Conservation (phyloP, 1,284 basidiomycete genomes). For the Marasmius oreades region DNA sequence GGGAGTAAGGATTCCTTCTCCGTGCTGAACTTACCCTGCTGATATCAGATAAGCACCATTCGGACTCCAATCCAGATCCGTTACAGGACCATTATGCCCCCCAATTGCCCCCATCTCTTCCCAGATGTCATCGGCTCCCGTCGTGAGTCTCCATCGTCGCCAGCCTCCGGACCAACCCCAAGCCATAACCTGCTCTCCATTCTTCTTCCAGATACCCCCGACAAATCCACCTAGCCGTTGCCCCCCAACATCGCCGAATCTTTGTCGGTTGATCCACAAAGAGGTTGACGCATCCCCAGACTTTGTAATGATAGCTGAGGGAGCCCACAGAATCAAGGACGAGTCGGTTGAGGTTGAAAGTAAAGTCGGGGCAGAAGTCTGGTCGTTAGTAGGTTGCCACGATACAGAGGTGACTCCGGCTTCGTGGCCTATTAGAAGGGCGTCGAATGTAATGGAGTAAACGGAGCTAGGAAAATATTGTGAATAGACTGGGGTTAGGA, state of each 20-base stretch:
- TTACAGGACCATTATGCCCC: conserved; percentile 80
- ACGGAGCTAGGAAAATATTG: conserved; percentile 37
- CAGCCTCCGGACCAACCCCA: conserved; percentile 94
- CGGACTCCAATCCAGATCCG: conserved; percentile 82
- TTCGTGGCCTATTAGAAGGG: conserved; percentile 90
- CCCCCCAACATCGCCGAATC: conserved; percentile 91
- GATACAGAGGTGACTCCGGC: conserved; percentile 83
- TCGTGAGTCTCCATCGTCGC: conserved; percentile 69
- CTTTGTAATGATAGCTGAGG: conserved; percentile 47
- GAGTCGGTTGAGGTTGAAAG: conserved; percentile 91
- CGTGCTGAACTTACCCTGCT: conserved; percentile 53
- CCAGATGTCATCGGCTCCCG: conserved; percentile 53
- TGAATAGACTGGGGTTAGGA: conserved; percentile 7
- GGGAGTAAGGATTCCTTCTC: too few species aligned
- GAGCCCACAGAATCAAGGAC: conserved; percentile 90
- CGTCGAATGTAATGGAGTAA: conserved; percentile 82
- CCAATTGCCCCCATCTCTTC: conserved; percentile 70
- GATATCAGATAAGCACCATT: conserved; percentile 82
- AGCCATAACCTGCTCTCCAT: conserved; percentile 65
- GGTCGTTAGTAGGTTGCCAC: conserved; percentile 58
- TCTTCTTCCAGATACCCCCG: conserved; percentile 73
- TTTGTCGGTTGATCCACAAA: conserved; percentile 85
- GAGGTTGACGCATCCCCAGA: conserved; percentile 47
- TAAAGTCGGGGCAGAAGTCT: conserved; percentile 45
- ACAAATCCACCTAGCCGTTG: conserved; percentile 88